These are phyloP conservation scores for Asterophora lycoperdoides DNA, from an alignment of 768 basidiomycete genomes.

Conservation along the genomic window DNA sequence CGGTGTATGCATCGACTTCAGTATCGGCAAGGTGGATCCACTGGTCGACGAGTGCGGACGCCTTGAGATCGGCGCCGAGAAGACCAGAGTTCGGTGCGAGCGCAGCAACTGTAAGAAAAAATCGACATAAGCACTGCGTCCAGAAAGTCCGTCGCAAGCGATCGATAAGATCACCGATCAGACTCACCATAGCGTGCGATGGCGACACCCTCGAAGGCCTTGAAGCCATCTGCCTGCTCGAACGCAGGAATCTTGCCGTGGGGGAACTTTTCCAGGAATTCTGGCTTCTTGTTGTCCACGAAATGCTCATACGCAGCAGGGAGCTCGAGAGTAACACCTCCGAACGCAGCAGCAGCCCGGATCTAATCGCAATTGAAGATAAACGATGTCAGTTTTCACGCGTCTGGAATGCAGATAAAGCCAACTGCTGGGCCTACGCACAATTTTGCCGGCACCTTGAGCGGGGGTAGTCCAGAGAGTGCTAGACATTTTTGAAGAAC, in stretches of 20 bases:
- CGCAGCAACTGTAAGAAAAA: conserved; percentile 32
- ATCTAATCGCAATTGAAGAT: conserved; percentile 26
- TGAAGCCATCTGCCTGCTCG: conserved; percentile 70
- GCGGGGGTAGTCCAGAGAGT: conserved; percentile 52
- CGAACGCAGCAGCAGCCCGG: conserved; percentile 54
- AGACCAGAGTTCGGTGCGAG: conserved; percentile 76
- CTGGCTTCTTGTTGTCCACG: conserved; percentile 65
- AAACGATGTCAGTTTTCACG: too few relatives aligned
- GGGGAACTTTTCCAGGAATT: conserved; percentile 71
- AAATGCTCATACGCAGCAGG: conserved; percentile 54
- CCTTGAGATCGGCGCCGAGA: conserved; percentile 58
- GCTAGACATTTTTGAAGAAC: conserved; percentile 47
- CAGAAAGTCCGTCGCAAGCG: background rate
- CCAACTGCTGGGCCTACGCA: conserved; percentile 26
- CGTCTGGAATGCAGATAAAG: background rate
- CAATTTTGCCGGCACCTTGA: conserved; percentile 42
- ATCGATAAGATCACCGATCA: conserved; percentile 3
- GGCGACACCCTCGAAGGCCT: conserved; percentile 67
- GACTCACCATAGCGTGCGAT: conserved; percentile 64
- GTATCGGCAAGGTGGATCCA: conserved; percentile 74
- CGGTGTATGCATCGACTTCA: conserved; percentile 47
- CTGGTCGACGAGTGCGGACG: conserved; percentile 77
- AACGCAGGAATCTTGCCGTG: conserved; percentile 80
- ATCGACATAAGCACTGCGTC: background rate
- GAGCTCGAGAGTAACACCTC: conserved; percentile 51